A percentile compares a stretch with the other conserved stretches of the same genome.
phyloP scores from a whole-genome alignment of 805 yeast species.

The Pichia gijzeniarum region DNA sequence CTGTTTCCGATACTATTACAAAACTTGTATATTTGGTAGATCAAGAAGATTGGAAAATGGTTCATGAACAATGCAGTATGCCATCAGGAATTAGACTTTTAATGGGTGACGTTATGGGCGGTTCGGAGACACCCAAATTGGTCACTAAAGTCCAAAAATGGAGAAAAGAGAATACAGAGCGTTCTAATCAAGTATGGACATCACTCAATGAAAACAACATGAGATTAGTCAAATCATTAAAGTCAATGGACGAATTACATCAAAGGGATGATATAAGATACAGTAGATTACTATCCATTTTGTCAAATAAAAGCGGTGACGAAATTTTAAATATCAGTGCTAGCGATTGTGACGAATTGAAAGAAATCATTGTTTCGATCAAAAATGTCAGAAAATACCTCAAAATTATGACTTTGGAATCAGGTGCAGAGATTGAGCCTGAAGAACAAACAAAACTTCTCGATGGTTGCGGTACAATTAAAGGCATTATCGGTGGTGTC shows the following conservation, averaged over 20 bases:
- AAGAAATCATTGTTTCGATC: slow-evolving; percentile 35
- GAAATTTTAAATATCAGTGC: background rate
- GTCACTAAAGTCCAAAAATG: slow-evolving; percentile 72
- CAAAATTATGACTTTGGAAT: slow-evolving; percentile 49
- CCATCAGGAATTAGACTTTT: slow-evolving; percentile 66
- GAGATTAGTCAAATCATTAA: slow-evolving; percentile 44
- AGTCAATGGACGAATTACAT: slow-evolving; percentile 32
- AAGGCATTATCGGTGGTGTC: slow-evolving; percentile 89
- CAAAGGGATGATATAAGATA: slow-evolving; percentile 33
- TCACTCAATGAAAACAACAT: slow-evolving; percentile 54
- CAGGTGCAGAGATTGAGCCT: slow-evolving; percentile 91
- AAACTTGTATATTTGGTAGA: slow-evolving; percentile 35
- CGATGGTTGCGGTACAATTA: slow-evolving; percentile 46
- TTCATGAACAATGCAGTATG: slow-evolving; percentile 46
- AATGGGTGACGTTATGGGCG: slow-evolving; percentile 92
- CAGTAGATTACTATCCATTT: slow-evolving; percentile 17
- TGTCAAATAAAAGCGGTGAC: slow-evolving; percentile 12
- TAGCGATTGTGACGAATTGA: background rate
- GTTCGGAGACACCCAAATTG: slow-evolving; percentile 90
- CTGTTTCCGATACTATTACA: background rate
- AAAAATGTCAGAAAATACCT: slow-evolving; percentile 49
- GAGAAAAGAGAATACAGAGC: slow-evolving; percentile 48
- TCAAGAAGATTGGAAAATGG: slow-evolving; percentile 53
- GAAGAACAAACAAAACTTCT: slow-evolving; percentile 62
- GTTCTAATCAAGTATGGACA: slow-evolving; percentile 46